Evolutionary conservation across 225 moss, liverwort and hornwort genomes (phyloP), one percentile per base, ranked within the genome.

Genomic region (Physcomitrellopsis africana): DNA sequence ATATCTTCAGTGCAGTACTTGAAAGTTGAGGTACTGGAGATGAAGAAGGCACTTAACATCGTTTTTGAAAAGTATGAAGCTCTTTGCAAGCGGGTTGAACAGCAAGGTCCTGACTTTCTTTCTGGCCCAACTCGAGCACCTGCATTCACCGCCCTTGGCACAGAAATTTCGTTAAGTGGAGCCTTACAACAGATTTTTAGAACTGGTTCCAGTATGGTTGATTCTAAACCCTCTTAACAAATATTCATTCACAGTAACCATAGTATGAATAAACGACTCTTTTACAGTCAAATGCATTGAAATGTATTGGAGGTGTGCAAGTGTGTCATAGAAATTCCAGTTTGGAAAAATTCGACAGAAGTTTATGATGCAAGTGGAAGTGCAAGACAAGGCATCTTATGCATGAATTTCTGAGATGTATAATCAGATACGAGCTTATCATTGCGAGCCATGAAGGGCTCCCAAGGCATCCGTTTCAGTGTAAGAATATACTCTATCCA

Each of bases 11-110:
- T 92, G 72, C 81, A 89, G 70, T 84, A 82, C 15, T 69, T 93
- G 83, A 93, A 93, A 87, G 87, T 69, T 3, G 93, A 96, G 80
- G 85, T 96, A 8, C 70, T 70, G 64, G 93, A 92, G 67, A 81
- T 91, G 96, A 96, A 94, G 83, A 76, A 68, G 48, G 85, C 84
- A 52, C 75, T 94, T 76, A 85, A 76, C 53, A 75, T 79, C 60
- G 93, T 90, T 41, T 45, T 92, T 3, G 82, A 74, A 24, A 92
- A 81, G 20, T 96, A 94, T 60, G 90, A 94, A 77, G 75, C 68
- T 11, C 76, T 94, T 26, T 87, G 86, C 71, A 83, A 86, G 74
- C 83, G 84, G 29, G 82, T 94, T 20, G 92, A 90, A 27, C 61
- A 75, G 60, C 92, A 81, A 77, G 86, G 89, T 9, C 89, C 89